phyloP scores from a whole-genome alignment of 2,329 filamentous ascomycete species.

The Venturia effusa region DNA sequence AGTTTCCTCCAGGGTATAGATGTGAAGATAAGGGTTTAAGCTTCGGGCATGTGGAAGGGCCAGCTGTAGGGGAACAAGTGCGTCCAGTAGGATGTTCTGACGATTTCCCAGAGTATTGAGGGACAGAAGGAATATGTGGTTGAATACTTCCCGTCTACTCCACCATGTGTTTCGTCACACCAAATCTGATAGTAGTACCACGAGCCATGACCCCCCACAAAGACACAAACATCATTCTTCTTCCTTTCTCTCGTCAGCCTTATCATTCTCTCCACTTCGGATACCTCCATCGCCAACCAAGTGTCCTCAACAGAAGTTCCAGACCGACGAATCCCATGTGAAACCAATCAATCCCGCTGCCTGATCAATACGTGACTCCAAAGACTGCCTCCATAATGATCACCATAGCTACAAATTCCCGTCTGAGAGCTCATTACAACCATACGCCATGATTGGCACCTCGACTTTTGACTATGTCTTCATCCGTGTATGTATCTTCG shows the following conservation, averaged over 20 bases:
- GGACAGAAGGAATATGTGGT: too few relatives aligned
- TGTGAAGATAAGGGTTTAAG: neutral
- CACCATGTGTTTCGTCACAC: neutral
- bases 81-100: too few relatives aligned
- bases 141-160: too few relatives aligned
- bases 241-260: neutral
- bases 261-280: neutral
- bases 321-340: neutral
- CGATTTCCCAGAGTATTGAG: too few relatives aligned
- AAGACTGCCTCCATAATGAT: neutral
- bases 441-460: neutral
- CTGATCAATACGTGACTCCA: neutral
- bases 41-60: neutral
- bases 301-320: slow-evolving; percentile 1
- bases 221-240: neutral
- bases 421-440: neutral
- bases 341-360: neutral
- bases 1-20: neutral
- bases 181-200: neutral
- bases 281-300: neutral
- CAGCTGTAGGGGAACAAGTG: too few relatives aligned
- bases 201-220: neutral
- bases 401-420: neutral
- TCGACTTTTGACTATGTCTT: neutral
- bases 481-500: neutral